Base-by-base conservation (phyloP, 2,329 filamentous ascomycete species). In the Fusarium heterosporum region DNA sequence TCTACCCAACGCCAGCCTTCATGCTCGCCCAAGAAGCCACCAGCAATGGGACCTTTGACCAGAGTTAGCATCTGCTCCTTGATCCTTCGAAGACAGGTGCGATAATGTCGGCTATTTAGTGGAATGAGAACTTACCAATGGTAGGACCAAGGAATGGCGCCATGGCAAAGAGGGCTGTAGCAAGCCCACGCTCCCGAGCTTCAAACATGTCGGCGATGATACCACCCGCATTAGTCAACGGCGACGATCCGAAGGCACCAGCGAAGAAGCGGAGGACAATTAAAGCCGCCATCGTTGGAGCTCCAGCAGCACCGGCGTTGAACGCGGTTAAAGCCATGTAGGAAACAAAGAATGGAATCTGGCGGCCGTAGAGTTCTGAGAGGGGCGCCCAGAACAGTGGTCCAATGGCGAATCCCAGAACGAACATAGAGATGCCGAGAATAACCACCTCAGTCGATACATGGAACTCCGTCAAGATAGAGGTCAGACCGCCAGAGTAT, bases 181-280 rank as follows among this genome's bases (percentile, higher is more conserved):
- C 88, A 30, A 84, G 75, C 43, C 87, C 87, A 64, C 88, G 80
- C 64, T 88, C 78, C 1, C 78, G 75, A 4, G 84, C 82, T 9
- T 79, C 72, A 71, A 89, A 90, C 77, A 90, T 85, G 72, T 90
- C 88, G 39, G 87, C 88, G 67, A 90, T 85, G 26, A 88, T 83
- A 68, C 87, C 88, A 4, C 87, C 87, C 2, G 85, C 83, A 67
- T 89, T 89, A 9, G 87, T 88, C 61, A 90, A 76, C 2, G 87
- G 85, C 0, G 87, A 87, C 0, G 86, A 86, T 6, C 87, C 89
- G 69, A 89, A 89, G 9, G 85, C 77, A 38, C 88, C 88, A 22
- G 86, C 85, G 51, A 92, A 84, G 78, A 92, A 92, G n/a, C 90
- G 85, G 38, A 91, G 80, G n/a, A 90, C 82, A 30, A 92, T 78